A percentile compares a stretch with the other conserved stretches of the same genome.
phyloP scores from a whole-genome alignment of 768 basidiomycete species.

The Flagelloscypha sp. region DNA sequence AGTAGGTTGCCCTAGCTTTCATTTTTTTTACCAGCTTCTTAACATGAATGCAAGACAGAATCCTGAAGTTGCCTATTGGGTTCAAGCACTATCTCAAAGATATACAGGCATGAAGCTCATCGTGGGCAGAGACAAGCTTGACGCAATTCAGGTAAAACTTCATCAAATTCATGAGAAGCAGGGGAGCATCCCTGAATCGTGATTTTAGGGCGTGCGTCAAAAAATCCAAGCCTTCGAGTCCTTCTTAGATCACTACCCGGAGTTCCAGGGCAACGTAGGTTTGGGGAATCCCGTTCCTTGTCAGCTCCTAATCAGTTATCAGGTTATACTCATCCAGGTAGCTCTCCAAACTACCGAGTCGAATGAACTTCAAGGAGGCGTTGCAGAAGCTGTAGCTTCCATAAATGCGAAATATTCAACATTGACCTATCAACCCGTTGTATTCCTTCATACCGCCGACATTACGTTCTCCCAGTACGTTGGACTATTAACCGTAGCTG shows the following conservation, averaged over 20 bases:
- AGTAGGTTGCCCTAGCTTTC: slow-evolving; percentile 31
- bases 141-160: slow-evolving; percentile 52
- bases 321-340: slow-evolving; percentile 81
- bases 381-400: slow-evolving; percentile 42
- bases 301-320: neutral
- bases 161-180: neutral
- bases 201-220: slow-evolving; percentile 58
- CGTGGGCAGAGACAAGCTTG: slow-evolving; percentile 83
- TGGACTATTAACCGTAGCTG: slow-evolving; percentile 71
- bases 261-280: slow-evolving; percentile 65
- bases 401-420: slow-evolving; percentile 81
- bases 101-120: slow-evolving; percentile 83
- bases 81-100: slow-evolving; percentile 65
- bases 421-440: slow-evolving; percentile 70
- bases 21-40: neutral
- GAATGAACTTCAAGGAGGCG: slow-evolving; percentile 66
- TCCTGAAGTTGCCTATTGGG: slow-evolving; percentile 78
- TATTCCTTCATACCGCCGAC: slow-evolving; percentile 80
- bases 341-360: slow-evolving; percentile 75
- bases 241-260: slow-evolving; percentile 73
- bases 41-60: slow-evolving; percentile 28
- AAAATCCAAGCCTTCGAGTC: slow-evolving; percentile 79
- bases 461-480: slow-evolving; percentile 82
- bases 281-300: no score
- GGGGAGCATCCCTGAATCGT: neutral